Percentiles rank a stretch among this genome's conserved stretches.
phyloP scores from a whole-genome alignment of 176 grass and related monocot genomes.

The maize (Zea mays) region Zm-B73-REFERENCE-NAM-5.0 NC_050103.1:172897001-172897500 shows the following conservation, averaged over 20 bases:
- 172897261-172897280: constrained; percentile 86
- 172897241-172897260: constrained; percentile 57
- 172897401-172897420: no score
- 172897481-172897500: no score
- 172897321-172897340: background rate
- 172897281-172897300: constrained; percentile 76
- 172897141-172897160: constrained; percentile 73
- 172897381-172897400: no score
- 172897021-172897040: background rate
- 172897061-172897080: constrained; percentile 65
- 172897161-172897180: constrained; percentile 89
- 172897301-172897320: constrained; percentile 22
- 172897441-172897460: no score
- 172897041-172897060: constrained; percentile 55
- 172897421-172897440: no score
- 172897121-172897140: constrained; percentile 66
- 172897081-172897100: constrained; percentile 63
- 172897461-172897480: no score
- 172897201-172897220: constrained; percentile 73
- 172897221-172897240: constrained; percentile 60
- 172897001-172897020: background rate
- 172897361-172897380: no score
- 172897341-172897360: constrained; percentile 29
- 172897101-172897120: constrained; percentile 51
- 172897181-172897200: constrained; percentile 59